These are phyloP conservation scores for Vanderwaltozyma verrucispora DNA, from an alignment of 805 yeast genomes.

Conservation along the genomic window DNA sequence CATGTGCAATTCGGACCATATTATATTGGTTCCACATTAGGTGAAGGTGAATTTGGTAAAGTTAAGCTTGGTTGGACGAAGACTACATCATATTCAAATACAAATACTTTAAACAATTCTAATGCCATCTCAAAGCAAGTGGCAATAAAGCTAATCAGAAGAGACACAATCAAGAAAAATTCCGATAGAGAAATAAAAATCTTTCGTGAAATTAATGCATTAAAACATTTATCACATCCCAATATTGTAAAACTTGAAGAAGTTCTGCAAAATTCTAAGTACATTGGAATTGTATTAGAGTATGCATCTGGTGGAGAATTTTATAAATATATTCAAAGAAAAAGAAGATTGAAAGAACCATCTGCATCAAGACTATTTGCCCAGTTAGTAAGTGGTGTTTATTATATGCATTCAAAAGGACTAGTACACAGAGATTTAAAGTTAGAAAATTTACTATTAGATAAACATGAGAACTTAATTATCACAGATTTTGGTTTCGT, in stretches of 20 bases:
- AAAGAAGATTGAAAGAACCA: slow-evolving; percentile 77
- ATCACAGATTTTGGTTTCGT: slow-evolving; percentile 95
- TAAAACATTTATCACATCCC: slow-evolving; percentile 81
- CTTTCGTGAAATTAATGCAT: slow-evolving; percentile 85
- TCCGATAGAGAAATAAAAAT: slow-evolving; percentile 82
- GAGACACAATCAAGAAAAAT: slow-evolving; percentile 81
- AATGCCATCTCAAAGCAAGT: slow-evolving; percentile 54
- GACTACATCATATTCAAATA: too few species aligned
- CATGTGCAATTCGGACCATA: slow-evolving; percentile 85
- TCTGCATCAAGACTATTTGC: slow-evolving; percentile 84
- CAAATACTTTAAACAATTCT: slow-evolving; percentile 2
- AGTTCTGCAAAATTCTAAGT: slow-evolving; percentile 86
- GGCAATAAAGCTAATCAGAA: slow-evolving; percentile 84
- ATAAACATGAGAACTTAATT: slow-evolving; percentile 75
- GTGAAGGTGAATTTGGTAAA: slow-evolving; percentile 98
- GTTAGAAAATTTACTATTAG: slow-evolving; percentile 77
- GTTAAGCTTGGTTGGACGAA: slow-evolving; percentile 95
- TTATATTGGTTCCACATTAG: slow-evolving; percentile 83
- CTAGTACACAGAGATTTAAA: slow-evolving; percentile 84
- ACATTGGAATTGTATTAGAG: slow-evolving; percentile 92
- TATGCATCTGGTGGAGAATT: slow-evolving; percentile 97
- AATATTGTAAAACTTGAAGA: slow-evolving; percentile 87
- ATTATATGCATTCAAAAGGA: slow-evolving; percentile 88
- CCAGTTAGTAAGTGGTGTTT: slow-evolving; percentile 87
- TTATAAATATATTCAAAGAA: slow-evolving; percentile 82